Evolutionary conservation across 306 rosid genomes (phyloP), one percentile per base, ranked within the genome.

Genomic region (Cucumis sativus): DNA sequence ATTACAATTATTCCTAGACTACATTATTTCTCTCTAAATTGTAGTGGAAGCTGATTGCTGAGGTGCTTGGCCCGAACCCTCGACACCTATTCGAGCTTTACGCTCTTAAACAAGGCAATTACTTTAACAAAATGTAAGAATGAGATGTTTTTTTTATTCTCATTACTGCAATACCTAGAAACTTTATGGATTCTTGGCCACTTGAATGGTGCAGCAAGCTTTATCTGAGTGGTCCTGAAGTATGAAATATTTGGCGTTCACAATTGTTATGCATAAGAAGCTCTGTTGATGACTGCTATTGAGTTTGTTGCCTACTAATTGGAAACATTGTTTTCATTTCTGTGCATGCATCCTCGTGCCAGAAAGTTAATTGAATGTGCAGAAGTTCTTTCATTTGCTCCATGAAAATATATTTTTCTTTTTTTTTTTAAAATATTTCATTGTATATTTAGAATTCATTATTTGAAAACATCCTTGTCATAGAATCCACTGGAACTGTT

Each of bases 31-130:
- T 72, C 41, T 79, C 84, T 60, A 66, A 74, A 78, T 86, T 87
- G 79, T 85, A 95, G 98, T 95, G 99, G 97, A 87, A 79, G 49
- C 84, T 90, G 82, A 85, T 95, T 72, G 83, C 77, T 68, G 97
- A 92, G 84, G 92, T 95, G 80, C 88, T 95, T 77, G 99, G 98
- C 74, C 82, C 97, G 62, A 90, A 86, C 80, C 88, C 97, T 57
- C 90, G 97, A 59, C 98, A 95, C 84, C 86, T 91, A 20, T 95
- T 88, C 84, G 98, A 95, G 88, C 88, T 95, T 61, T 83, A 92
- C 87, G 96, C 91, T 41, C 96, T 95, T 59, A 95, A 92, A 80
- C 98, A 91, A 82, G 85, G 85, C 80, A 83, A 84, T 81, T 69
- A 84, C 81, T 81, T 74, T 82, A 85, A 80, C 76, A 84, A 85